phyloP scores from a whole-genome alignment of 257 asterid genomes.

The Ligustrum vulgare region DNA sequence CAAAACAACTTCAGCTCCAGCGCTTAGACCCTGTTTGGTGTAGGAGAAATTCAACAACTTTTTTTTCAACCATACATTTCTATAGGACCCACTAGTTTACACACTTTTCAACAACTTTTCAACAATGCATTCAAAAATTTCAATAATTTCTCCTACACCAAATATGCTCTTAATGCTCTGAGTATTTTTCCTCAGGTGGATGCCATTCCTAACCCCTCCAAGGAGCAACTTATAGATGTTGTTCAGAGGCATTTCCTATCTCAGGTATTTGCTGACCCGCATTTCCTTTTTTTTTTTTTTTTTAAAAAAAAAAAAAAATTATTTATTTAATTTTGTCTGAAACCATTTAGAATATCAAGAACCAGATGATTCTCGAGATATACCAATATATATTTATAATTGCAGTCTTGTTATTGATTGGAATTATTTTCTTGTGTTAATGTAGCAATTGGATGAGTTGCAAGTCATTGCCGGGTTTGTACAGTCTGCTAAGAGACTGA shows the following conservation, averaged over 20 bases:
- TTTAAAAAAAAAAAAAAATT: too few species aligned
- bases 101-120: too few species aligned
- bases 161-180: background rate
- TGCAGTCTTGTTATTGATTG: background rate
- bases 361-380: background rate
- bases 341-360: background rate
- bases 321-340: too few species aligned
- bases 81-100: too few species aligned
- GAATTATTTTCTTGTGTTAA: background rate
- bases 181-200: slow-evolving; percentile 49
- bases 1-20: background rate
- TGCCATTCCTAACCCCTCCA: slow-evolving; percentile 69
- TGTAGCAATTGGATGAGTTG: slow-evolving; percentile 89
- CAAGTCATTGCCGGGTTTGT: slow-evolving; percentile 83
- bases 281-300: too few species aligned
- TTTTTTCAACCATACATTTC: too few species aligned
- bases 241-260: slow-evolving; percentile 93
- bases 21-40: background rate
- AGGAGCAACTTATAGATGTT: slow-evolving; percentile 81
- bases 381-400: background rate
- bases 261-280: slow-evolving; percentile 44
- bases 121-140: too few species aligned
- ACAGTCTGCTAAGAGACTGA: slow-evolving; percentile 84
- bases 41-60: too few species aligned
- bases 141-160: too few species aligned